phyloP scores from a whole-genome alignment of 2,329 filamentous ascomycete genomes.

The Trichothecium roseum region DNA sequence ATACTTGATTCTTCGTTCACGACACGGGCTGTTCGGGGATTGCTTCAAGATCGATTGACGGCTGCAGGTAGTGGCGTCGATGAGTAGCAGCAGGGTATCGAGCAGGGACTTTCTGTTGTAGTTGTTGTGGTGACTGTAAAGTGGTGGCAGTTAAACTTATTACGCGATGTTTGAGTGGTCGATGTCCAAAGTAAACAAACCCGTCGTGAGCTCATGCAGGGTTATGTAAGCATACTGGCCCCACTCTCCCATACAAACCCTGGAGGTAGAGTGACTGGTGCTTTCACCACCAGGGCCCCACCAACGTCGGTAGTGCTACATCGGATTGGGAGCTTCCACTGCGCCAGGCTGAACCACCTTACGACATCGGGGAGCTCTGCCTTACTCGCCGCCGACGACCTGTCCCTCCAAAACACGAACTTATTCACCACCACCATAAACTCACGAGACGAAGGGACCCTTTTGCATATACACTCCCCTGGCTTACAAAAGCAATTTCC shows the following conservation, averaged over 20 bases:
- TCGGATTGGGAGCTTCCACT: constrained; percentile 9
- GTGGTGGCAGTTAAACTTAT: background rate
- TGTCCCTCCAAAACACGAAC: background rate
- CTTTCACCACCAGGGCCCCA: background rate
- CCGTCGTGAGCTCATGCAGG: background rate
- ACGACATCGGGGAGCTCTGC: constrained; percentile 18
- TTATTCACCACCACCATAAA: constrained; percentile 5
- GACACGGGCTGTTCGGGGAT: no score
- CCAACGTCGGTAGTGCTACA: background rate
- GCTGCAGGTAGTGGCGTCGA: constrained; percentile 6
- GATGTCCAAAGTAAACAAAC: constrained; percentile 13
- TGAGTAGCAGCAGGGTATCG: constrained; percentile 4
- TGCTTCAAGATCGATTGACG: background rate
- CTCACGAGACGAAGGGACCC: background rate
- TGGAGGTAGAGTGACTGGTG: background rate
- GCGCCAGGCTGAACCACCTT: constrained; percentile 35
- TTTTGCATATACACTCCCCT: background rate
- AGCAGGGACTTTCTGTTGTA: constrained; percentile 14
- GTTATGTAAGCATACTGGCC: constrained; percentile 6
- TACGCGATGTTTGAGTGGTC: background rate
- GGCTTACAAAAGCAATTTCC: background rate
- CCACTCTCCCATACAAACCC: background rate
- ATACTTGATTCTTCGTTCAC: constrained; percentile 23
- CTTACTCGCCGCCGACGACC: constrained; percentile 8
- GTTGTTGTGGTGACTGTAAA: background rate